A percentile compares a stretch with the other conserved stretches of the same genome.
phyloP scores from a whole-genome alignment of 176 grass and related monocot species.

The Eremochloa ophiuroides region DNA sequence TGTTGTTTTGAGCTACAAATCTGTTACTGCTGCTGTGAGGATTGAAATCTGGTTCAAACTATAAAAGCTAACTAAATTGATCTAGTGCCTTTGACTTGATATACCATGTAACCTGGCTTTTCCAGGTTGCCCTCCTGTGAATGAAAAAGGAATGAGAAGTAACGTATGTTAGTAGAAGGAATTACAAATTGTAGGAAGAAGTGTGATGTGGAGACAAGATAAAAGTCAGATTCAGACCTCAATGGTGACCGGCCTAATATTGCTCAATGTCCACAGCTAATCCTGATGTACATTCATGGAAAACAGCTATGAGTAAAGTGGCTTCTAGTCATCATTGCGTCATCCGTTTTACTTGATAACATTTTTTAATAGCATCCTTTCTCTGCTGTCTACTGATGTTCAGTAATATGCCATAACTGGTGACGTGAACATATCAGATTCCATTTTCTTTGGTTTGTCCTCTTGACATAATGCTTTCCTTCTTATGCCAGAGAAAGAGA shows the following conservation, averaged over 20 bases:
- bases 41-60: not conserved
- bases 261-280: not conserved
- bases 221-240: not conserved
- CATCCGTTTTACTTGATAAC: conserved; percentile 2
- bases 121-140: not conserved
- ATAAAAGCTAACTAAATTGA: not conserved
- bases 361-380: not conserved
- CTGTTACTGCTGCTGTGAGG: not conserved
- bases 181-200: not conserved
- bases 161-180: not conserved
- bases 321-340: not conserved
- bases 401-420: not conserved
- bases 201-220: not conserved
- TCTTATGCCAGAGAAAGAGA: conserved; percentile 68
- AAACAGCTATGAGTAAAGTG: conserved; percentile 7
- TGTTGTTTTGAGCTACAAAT: not conserved
- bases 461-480: not conserved
- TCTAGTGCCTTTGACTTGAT: not conserved
- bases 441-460: conserved; percentile 10
- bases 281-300: not conserved
- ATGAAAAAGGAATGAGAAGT: not conserved
- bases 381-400: not conserved
- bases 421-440: not conserved
- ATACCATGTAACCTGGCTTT: not conserved
- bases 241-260: not conserved